Evolutionary conservation across 1,284 basidiomycete genomes (phyloP).

Genomic region (Tilletiopsis washingtonensis): DNA sequence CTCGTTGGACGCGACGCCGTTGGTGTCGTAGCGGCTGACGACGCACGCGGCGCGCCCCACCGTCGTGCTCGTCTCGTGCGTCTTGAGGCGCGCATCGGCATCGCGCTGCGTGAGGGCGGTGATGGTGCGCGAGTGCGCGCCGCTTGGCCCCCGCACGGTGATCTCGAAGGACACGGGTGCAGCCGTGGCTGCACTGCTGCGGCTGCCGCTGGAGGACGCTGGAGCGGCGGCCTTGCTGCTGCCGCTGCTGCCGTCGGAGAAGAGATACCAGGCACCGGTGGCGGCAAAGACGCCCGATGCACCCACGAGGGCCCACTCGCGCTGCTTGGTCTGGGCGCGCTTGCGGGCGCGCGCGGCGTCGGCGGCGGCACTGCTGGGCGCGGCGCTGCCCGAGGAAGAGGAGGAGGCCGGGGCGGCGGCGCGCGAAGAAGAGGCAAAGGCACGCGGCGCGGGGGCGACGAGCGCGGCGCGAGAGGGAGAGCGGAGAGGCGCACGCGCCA

Average conservation of each 20-base stretch:
- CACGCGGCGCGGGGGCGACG: no score
- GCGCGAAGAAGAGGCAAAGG: no score
- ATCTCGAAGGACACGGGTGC: conserved; percentile 28
- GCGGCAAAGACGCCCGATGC: conserved; percentile 41
- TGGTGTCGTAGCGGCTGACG: conserved; percentile 44
- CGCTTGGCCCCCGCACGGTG: conserved; percentile 12
- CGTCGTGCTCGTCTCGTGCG: conserved; percentile 35
- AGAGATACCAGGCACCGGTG: conserved; percentile 43
- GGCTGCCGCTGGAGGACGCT: conserved; percentile 15
- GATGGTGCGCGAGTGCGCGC: conserved; percentile 32
- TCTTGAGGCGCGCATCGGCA: conserved; percentile 35
- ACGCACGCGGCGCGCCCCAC: conserved; percentile 37
- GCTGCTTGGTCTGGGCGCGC: background rate
- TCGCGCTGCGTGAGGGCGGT: conserved; percentile 32
- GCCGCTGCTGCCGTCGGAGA: no score
- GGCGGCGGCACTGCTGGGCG: no score
- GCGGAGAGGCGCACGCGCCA: no score
- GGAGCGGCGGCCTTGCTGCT: conserved; percentile 8
- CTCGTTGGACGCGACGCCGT: conserved; percentile 39
- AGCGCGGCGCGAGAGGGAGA: no score
- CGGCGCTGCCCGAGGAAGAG: no score
- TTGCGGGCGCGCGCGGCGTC: background rate
- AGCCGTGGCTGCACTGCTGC: conserved; percentile 22
- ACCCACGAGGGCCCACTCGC: conserved; percentile 43
- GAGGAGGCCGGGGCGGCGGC: no score